These are phyloP conservation scores for Kodamaea kakaduensis DNA, from an alignment of 805 yeast species.

Conservation along the genomic window DNA sequence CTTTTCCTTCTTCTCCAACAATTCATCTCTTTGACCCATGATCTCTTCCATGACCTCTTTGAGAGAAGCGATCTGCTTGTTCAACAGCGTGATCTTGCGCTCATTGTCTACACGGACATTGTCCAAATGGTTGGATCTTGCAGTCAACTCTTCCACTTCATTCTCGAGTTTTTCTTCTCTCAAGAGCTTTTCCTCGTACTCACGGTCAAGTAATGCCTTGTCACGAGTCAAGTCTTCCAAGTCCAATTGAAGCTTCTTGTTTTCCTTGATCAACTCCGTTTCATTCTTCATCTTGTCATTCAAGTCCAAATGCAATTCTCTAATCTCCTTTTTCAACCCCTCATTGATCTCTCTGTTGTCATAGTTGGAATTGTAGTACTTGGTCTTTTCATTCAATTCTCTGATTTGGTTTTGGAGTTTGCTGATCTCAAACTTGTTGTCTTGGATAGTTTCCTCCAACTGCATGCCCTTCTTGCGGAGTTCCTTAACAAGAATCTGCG, in stretches of 20 bases:
- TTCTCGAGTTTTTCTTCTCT: conserved; percentile 38
- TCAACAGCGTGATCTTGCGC: conserved; percentile 31
- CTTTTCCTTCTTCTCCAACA: conserved; percentile 38
- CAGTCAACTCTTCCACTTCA: conserved; percentile 23
- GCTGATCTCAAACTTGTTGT: conserved; percentile 51
- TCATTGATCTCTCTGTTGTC: conserved; percentile 39
- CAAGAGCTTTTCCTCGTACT: conserved; percentile 35
- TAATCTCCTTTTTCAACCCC: conserved; percentile 49
- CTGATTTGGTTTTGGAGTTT: conserved; percentile 46
- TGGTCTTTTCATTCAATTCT: conserved; percentile 53
- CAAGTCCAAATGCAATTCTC: conserved; percentile 50
- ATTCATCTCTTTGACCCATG: conserved; percentile 56
- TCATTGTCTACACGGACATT: conserved; percentile 34
- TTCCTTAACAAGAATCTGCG: conserved; percentile 52
- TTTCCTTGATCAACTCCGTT: conserved; percentile 58
- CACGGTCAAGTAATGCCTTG: conserved; percentile 25
- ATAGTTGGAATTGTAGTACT: conserved; percentile 47
- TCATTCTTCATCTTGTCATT: conserved; percentile 57
- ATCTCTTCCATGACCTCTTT: conserved; percentile 59
- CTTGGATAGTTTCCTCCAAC: conserved; percentile 54
- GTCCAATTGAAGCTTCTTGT: conserved; percentile 58
- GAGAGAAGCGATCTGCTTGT: conserved; percentile 53
- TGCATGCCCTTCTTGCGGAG: conserved; percentile 48
- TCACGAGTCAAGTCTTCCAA: conserved; percentile 42
- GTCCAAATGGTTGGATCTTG: conserved; percentile 27